phyloP scores from a whole-genome alignment of 148 eudicot genomes.

The Cornus controversa region DNA sequence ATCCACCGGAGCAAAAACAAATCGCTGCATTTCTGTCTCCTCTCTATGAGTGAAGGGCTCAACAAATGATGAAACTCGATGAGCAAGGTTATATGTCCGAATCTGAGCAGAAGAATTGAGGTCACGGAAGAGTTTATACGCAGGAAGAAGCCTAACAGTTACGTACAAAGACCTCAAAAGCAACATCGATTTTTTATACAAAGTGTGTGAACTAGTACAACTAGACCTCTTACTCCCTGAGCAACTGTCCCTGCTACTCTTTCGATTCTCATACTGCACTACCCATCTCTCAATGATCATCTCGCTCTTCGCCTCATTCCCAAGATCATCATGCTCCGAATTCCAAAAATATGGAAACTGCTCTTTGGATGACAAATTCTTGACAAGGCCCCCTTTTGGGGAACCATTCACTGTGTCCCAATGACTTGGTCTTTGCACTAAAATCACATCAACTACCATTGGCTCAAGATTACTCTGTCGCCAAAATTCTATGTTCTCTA shows the following conservation, averaged over 20 bases:
- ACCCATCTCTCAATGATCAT: conserved; percentile 95
- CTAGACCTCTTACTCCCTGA: conserved; percentile 53
- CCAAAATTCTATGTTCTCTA: conserved; percentile 86
- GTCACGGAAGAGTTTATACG: conserved; percentile 75
- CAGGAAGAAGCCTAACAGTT: conserved; percentile 81
- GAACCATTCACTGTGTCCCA: conserved; percentile 52
- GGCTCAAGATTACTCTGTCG: conserved; percentile 79
- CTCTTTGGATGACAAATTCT: conserved; percentile 41
- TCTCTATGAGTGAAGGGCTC: conserved; percentile 78
- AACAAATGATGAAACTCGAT: conserved; percentile 68
- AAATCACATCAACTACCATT: conserved; percentile 79
- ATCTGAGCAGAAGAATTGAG: conserved; percentile 67
- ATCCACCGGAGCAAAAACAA: conserved; percentile 69
- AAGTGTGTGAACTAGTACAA: conserved; percentile 46
- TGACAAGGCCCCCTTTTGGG: conserved; percentile 30
- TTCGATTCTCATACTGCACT: conserved; percentile 69
- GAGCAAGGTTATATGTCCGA: conserved; percentile 57
- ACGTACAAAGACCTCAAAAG: conserved; percentile 76
- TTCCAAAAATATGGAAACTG: conserved; percentile 32
- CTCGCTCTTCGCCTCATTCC: conserved; percentile 39
- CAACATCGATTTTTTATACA: conserved; percentile 73
- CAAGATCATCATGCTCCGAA: conserved; percentile 51
- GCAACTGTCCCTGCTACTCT: conserved; percentile 39
- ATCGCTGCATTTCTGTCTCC: conserved; percentile 78
- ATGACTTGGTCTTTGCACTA: conserved; percentile 45